Evolutionary conservation across 352 stramenopile genomes (phyloP).

Genomic region (Aphanomyces astaci): DNA sequence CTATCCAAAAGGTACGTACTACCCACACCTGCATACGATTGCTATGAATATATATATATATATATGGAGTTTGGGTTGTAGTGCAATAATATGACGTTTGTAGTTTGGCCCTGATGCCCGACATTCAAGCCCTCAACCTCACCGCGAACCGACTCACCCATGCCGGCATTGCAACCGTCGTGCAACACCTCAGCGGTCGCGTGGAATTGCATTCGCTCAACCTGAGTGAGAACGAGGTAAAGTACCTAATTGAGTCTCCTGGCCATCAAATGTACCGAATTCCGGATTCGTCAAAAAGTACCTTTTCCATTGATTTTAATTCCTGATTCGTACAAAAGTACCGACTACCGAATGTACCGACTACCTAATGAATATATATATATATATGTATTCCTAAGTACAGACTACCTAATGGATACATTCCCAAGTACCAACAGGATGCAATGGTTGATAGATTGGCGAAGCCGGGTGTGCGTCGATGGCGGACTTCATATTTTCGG

Average conservation of each 20-base stretch:
- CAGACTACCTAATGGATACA: no score
- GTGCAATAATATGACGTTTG: conserved; percentile 25
- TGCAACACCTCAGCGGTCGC: conserved; percentile 30
- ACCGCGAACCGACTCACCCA: conserved; percentile 65
- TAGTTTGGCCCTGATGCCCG: conserved; percentile 36
- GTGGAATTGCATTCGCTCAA: conserved; percentile 50
- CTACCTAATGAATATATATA: no score
- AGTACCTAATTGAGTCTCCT: neutral
- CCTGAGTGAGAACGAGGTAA: conserved; percentile 52
- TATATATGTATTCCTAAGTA: no score
- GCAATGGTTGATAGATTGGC: conserved; percentile 31
- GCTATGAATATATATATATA: no score
- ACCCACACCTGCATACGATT: no score
- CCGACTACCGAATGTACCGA: no score
- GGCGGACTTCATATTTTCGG: conserved; percentile 42
- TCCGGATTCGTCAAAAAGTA: no score
- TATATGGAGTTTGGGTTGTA: no score
- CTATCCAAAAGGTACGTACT: conserved; percentile 34
- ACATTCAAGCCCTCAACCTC: conserved; percentile 54
- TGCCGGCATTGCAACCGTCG: conserved; percentile 45
- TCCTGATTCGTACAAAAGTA: no score
- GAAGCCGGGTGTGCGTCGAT: conserved; percentile 45
- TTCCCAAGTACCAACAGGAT: no score
- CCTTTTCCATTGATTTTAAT: no score
- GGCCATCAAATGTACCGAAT: no score